Evolutionary conservation across 805 yeast genomes (phyloP).

Genomic region (Metschnikowia chrysomelidarum): DNA sequence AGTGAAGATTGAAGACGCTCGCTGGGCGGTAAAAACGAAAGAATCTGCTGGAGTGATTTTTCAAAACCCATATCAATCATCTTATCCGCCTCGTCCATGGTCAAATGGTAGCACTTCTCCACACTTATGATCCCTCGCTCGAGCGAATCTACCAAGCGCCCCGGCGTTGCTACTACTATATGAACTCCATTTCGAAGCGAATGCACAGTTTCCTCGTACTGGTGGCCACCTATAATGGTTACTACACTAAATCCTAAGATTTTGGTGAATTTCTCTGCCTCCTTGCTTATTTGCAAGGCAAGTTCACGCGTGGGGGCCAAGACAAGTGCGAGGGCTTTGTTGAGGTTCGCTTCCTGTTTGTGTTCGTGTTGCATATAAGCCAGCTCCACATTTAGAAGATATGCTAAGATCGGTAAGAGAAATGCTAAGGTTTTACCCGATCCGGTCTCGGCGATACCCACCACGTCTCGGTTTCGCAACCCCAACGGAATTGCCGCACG

Average conservation of each 20-base stretch:
- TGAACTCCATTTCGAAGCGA: slow-evolving; percentile 66
- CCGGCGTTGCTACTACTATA: slow-evolving; percentile 91
- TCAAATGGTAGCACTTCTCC: slow-evolving; percentile 60
- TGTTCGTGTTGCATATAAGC: slow-evolving; percentile 36
- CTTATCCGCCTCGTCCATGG: slow-evolving; percentile 92
- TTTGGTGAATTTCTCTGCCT: slow-evolving; percentile 52
- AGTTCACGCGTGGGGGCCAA: slow-evolving; percentile 93
- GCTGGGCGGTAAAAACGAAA: slow-evolving; percentile 51
- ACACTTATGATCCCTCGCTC: slow-evolving; percentile 64
- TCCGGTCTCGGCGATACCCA: slow-evolving; percentile 96
- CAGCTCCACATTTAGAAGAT: slow-evolving; percentile 38
- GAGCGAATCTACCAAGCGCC: slow-evolving; percentile 78
- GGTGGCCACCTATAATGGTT: slow-evolving; percentile 87
- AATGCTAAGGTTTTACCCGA: slow-evolving; percentile 92
- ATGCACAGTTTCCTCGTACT: slow-evolving; percentile 67
- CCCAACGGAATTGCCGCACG: slow-evolving; percentile 82
- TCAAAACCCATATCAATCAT: slow-evolving; percentile 97
- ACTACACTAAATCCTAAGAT: slow-evolving; percentile 46
- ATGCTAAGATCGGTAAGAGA: slow-evolving; percentile 66
- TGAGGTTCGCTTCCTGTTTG: slow-evolving; percentile 45
- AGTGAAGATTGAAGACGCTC: slow-evolving; percentile 21
- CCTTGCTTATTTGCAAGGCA: slow-evolving; percentile 79
- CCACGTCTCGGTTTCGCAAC: slow-evolving; percentile 55
- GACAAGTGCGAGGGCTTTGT: slow-evolving; percentile 74
- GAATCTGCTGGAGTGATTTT: slow-evolving; percentile 63